Percentiles rank a stretch among this genome's conserved stretches.
phyloP scores from a whole-genome alignment of 305 asterid genomes.

The Fraxinus dipetala region DNA sequence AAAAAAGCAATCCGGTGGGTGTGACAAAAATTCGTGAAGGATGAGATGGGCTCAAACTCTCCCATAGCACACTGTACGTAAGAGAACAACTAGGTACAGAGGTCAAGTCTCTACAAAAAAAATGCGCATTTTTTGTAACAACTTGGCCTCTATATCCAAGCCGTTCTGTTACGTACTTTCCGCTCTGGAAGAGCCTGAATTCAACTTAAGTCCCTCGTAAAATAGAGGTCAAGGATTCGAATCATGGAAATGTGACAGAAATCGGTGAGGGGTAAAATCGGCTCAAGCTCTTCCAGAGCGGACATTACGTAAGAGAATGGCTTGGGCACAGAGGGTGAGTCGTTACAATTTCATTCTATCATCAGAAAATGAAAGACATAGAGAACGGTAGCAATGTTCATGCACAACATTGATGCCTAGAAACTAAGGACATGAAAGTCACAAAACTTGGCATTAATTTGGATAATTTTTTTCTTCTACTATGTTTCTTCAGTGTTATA shows the following conservation, averaged over 20 bases:
- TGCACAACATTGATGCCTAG: neutral
- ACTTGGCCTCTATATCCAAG: neutral
- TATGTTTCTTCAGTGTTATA: neutral
- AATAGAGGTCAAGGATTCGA: neutral
- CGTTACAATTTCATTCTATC: neutral
- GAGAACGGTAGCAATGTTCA: neutral
- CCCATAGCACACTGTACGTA: neutral
- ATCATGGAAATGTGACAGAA: neutral
- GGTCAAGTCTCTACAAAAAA: neutral
- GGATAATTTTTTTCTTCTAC: neutral
- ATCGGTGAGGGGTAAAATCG: neutral
- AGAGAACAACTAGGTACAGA: neutral
- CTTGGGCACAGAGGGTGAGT: neutral
- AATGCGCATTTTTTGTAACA: neutral
- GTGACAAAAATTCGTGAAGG: neutral
- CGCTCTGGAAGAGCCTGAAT: neutral
- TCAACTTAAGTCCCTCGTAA: neutral
- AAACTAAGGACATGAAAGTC: neutral
- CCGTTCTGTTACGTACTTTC: neutral
- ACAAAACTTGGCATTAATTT: neutral
- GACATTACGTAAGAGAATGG: neutral
- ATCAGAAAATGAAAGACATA: neutral
- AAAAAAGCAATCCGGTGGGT: neutral
- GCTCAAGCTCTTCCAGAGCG: neutral
- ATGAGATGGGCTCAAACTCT: neutral